Conservation (phyloP, 352 stramenopile genomes). For the Phytopythium cucurbitacearum region DNA sequence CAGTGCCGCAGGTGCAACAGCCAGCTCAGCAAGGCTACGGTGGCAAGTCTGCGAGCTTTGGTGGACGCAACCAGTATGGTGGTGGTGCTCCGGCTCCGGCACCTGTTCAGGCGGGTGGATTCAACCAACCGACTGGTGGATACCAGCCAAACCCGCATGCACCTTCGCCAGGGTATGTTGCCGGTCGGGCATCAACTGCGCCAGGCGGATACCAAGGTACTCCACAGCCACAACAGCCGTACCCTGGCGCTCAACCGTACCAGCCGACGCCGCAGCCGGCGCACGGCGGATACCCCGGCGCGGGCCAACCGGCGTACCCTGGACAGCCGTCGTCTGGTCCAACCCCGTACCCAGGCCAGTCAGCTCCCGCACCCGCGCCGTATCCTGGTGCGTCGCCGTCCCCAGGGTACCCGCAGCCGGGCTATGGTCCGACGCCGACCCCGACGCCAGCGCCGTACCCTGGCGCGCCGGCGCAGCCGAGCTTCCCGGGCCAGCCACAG, state of each 20-base stretch:
- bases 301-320: constrained; percentile 26
- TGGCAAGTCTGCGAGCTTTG: constrained; percentile 22
- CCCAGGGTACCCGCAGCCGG: constrained; percentile 2
- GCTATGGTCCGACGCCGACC: background rate
- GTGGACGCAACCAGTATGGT: constrained; percentile 37
- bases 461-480: constrained; percentile 18
- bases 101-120: constrained; percentile 21
- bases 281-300: constrained; percentile 23
- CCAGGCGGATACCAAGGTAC: constrained; percentile 9
- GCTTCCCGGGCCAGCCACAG: constrained; percentile 36
- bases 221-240: constrained; percentile 6
- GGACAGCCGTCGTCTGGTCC: constrained; percentile 20
- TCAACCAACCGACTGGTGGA: constrained; percentile 22
- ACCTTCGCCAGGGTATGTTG: constrained; percentile 33
- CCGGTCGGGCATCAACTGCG: constrained; percentile 12
- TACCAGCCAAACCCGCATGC: constrained; percentile 40
- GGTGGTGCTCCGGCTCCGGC: constrained; percentile 25
- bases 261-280: constrained; percentile 21
- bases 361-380: background rate
- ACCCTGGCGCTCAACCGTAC: constrained; percentile 20
- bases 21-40: constrained; percentile 33
- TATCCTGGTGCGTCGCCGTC: constrained; percentile 11
- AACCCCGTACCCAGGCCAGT: constrained; percentile 10
- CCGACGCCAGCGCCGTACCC: constrained; percentile 22
- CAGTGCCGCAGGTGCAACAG: constrained; percentile 24